Evolutionary conservation across 2,329 filamentous ascomycete species (phyloP).

Genomic region (Rachicladosporium sp.): DNA sequence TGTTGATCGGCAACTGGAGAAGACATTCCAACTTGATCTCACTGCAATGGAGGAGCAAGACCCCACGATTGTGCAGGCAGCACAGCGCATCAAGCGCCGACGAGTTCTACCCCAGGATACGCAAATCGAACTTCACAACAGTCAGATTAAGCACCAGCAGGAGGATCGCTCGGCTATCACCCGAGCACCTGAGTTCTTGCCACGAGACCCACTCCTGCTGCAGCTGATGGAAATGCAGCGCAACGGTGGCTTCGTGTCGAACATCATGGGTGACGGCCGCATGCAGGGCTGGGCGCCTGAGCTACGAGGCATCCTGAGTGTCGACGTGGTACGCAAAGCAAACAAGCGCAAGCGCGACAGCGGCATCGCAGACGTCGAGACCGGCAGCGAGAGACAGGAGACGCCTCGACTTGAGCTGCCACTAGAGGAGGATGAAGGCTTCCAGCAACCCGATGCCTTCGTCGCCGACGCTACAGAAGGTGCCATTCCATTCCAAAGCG

Average conservation of each 20-base stretch:
- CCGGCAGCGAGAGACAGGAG: slow-evolving; percentile 26
- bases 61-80: slow-evolving; percentile 45
- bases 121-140: slow-evolving; percentile 63
- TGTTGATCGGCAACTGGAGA: slow-evolving; percentile 51
- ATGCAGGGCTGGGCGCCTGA: slow-evolving; percentile 75
- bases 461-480: slow-evolving; percentile 13
- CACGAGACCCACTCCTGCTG: slow-evolving; percentile 73
- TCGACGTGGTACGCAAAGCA: slow-evolving; percentile 64
- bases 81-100: slow-evolving; percentile 62
- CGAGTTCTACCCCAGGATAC: slow-evolving; percentile 74
- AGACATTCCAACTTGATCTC: slow-evolving; percentile 37
- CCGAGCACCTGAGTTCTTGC: slow-evolving; percentile 69
- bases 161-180: slow-evolving; percentile 76
- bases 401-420: slow-evolving; percentile 20
- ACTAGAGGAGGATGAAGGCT: slow-evolving; percentile 20
- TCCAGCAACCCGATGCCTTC: slow-evolving; percentile 25
- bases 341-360: slow-evolving; percentile 85
- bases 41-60: slow-evolving; percentile 29
- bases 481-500: slow-evolving; percentile 8
- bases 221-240: slow-evolving; percentile 87
- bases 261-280: slow-evolving; percentile 69
- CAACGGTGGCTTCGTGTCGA: slow-evolving; percentile 78
- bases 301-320: slow-evolving; percentile 77
- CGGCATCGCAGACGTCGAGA: slow-evolving; percentile 68
- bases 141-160: slow-evolving; percentile 76